Conservation (phyloP, 768 basidiomycete genomes). For the Lactarius akahatsu region DNA sequence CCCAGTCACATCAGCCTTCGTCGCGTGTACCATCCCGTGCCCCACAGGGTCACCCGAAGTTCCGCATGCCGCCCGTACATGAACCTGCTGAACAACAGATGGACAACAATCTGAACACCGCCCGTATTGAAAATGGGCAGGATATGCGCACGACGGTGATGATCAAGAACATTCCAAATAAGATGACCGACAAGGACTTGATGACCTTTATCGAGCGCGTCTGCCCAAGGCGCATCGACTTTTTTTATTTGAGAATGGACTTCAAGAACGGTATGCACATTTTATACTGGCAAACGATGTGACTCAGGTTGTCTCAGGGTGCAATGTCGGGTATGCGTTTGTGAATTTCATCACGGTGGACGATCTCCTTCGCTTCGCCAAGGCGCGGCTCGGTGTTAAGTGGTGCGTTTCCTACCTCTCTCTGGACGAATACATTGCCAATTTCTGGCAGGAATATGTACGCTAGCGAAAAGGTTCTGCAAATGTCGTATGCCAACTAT, state of each 20-base stretch:
- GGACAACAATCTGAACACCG: conserved; percentile 64
- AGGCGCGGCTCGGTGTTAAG: conserved; percentile 70
- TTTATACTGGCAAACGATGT: neutral
- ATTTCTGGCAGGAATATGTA: conserved; percentile 73
- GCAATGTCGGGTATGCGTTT: conserved; percentile 82
- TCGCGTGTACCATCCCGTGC: conserved; percentile 31
- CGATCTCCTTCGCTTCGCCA: conserved; percentile 75
- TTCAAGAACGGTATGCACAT: conserved; percentile 65
- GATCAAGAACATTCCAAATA: conserved; percentile 93
- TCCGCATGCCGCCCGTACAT: conserved; percentile 17
- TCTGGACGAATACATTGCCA: neutral
- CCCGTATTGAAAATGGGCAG: conserved; percentile 68
- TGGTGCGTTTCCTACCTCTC: conserved; percentile 53
- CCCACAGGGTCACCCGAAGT: conserved; percentile 24
- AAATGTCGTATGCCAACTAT: conserved; percentile 91
- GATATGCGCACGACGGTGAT: conserved; percentile 85
- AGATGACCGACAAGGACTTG: conserved; percentile 78
- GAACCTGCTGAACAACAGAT: conserved; percentile 34
- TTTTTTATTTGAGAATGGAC: conserved; percentile 86
- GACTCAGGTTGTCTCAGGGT: conserved; percentile 44
- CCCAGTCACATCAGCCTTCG: conserved; percentile 15
- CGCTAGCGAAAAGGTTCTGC: conserved; percentile 84
- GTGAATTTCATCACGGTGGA: conserved; percentile 85
- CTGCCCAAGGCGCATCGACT: conserved; percentile 77
- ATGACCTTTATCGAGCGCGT: conserved; percentile 66